A percentile compares a stretch with the other conserved stretches of the same genome.
Evolutionary conservation across 495 filamentous ascomycete genomes (phyloP).

Genomic region (Lasiosphaeris hirsuta): DNA sequence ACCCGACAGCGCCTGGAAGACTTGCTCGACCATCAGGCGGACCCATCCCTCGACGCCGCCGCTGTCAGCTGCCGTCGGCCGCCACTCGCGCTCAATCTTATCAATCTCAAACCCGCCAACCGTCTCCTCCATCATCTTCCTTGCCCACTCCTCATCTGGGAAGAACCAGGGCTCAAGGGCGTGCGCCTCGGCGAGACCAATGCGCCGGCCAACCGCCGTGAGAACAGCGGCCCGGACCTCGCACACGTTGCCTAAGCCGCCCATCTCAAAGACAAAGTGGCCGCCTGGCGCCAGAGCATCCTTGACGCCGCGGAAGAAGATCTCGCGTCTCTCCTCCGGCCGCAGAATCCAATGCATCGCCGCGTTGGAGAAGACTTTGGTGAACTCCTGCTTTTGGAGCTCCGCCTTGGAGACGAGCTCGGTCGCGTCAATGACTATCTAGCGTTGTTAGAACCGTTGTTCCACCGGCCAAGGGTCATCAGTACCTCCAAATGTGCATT

Average conservation of each 20-base stretch:
- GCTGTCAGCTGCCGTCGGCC: conserved; percentile 54
- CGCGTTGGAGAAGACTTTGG: conserved; percentile 75
- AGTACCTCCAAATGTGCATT: conserved; percentile 45
- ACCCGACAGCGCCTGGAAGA: conserved; percentile 49
- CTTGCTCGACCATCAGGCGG: conserved; percentile 57
- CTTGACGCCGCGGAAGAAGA: conserved; percentile 47
- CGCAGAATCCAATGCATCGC: conserved; percentile 76
- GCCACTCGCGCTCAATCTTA: conserved; percentile 58
- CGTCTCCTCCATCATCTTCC: conserved; percentile 48
- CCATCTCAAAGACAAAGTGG: conserved; percentile 67
- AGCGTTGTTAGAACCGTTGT: not conserved
- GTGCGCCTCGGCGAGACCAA: conserved; percentile 46
- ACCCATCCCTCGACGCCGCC: conserved; percentile 73
- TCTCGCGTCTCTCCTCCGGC: conserved; percentile 24
- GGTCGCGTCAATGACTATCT: conserved; percentile 37
- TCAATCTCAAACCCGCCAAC: conserved; percentile 59
- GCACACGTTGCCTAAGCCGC: conserved; percentile 65
- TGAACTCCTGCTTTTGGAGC: conserved; percentile 36
- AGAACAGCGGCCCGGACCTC: conserved; percentile 62
- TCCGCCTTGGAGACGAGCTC: conserved; percentile 18
- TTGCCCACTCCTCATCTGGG: conserved; percentile 55
- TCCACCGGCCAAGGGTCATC: not conserved
- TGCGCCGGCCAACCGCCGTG: conserved; percentile 48
- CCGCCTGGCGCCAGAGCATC: conserved; percentile 56
- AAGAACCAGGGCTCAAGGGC: conserved; percentile 70